Evolutionary conservation across 306 rosid species (phyloP).

Genomic region (Inga laurina): DNA sequence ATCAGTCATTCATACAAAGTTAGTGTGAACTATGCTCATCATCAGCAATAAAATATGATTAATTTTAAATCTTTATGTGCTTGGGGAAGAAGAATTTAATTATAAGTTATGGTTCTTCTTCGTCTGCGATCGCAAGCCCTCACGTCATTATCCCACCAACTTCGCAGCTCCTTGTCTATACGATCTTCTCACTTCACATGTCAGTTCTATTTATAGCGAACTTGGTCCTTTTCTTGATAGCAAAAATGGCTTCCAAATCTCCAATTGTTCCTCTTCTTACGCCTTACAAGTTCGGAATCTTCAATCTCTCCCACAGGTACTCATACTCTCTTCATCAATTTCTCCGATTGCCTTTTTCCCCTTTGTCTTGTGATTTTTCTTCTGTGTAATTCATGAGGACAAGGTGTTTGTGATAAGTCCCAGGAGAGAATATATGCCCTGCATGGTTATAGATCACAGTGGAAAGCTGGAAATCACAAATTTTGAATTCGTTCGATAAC

Average conservation of each 20-base stretch:
- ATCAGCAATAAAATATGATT: too few species aligned
- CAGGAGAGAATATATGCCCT: neutral
- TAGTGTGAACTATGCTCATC: too few species aligned
- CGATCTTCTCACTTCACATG: neutral
- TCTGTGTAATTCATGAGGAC: too few species aligned
- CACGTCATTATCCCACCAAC: too few species aligned
- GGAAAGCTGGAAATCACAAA: neutral
- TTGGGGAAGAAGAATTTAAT: too few species aligned
- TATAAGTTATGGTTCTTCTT: too few species aligned
- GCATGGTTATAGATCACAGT: neutral
- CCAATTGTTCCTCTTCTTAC: neutral
- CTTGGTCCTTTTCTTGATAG: neutral
- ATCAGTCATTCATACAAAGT: too few species aligned
- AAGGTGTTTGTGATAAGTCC: too few species aligned
- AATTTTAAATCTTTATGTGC: too few species aligned
- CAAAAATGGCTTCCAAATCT: neutral
- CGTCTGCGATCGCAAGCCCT: too few species aligned
- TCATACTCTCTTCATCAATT: neutral
- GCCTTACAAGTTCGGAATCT: neutral
- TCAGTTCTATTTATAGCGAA: too few species aligned
- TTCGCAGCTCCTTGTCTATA: too few species aligned
- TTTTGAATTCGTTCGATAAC: neutral
- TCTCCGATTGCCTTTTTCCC: neutral
- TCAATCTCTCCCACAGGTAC: conserved; percentile 4
- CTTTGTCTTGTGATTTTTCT: neutral